Conservation (phyloP, 306 rosid species). For the Medicago arabica region DNA sequence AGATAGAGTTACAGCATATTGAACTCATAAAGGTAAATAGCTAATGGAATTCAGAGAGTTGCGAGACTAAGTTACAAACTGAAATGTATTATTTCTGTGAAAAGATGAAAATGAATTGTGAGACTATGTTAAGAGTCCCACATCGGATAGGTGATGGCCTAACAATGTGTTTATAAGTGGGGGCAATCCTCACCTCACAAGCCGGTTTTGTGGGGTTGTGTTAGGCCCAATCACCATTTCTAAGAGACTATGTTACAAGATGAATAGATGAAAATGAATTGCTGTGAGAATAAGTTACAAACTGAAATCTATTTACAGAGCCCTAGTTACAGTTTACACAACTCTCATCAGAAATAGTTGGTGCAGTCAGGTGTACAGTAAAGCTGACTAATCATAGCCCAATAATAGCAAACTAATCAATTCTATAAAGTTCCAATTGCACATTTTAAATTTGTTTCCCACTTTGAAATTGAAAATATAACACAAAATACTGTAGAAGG, state of each 20-base stretch:
- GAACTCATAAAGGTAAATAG: constrained; percentile 20
- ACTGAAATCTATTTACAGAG: not conserved
- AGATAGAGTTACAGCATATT: constrained; percentile 1
- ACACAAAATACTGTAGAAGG: not conserved
- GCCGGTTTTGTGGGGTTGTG: too few relatives aligned
- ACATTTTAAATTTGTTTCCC: constrained; percentile 1
- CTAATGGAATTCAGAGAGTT: constrained; percentile 18
- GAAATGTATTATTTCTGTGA: not conserved
- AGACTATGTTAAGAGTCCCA: not conserved
- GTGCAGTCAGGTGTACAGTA: not conserved
- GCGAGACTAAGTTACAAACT: not conserved
- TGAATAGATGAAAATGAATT: not conserved
- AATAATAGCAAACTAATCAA: constrained; percentile 14
- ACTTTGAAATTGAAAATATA: not conserved
- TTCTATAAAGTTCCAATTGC: constrained; percentile 10
- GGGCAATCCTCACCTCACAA: too few relatives aligned
- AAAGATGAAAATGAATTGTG: not conserved
- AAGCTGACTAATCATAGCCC: not conserved
- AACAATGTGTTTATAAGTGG: too few relatives aligned
- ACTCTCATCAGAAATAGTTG: not conserved
- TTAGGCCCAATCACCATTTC: too few relatives aligned
- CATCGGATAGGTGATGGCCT: too few relatives aligned
- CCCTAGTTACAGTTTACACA: not conserved
- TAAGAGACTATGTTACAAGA: not conserved
- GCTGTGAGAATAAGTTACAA: too few relatives aligned